Conservation (phyloP, 139 green algal species). For the Chlamydomonas eustigma region DNA sequence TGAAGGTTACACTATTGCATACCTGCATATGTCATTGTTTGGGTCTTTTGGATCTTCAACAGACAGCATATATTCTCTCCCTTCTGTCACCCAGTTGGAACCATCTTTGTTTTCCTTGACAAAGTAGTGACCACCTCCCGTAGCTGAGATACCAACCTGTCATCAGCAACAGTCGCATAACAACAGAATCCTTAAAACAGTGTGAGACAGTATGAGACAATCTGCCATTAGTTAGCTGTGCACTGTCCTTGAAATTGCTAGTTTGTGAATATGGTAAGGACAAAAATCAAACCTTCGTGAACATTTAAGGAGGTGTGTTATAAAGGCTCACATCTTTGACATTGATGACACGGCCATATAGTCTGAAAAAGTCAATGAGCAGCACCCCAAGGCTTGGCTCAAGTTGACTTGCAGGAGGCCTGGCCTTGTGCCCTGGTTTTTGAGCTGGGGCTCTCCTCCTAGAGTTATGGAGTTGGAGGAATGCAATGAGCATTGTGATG, state of each 20-base stretch:
- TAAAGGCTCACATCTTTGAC: conserved; percentile 35
- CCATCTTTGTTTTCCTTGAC: conserved; percentile 37
- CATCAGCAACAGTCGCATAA: neutral
- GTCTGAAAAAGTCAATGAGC: conserved; percentile 87
- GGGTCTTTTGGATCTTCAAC: conserved; percentile 81
- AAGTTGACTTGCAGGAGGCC: conserved; percentile 20
- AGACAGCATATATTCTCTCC: conserved; percentile 62
- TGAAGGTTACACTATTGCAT: conserved; percentile 21
- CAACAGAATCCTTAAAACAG: neutral
- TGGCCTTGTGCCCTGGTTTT: neutral
- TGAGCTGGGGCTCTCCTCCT: conserved; percentile 1
- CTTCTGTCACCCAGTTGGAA: conserved; percentile 26
- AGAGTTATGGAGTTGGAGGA: conserved; percentile 49
- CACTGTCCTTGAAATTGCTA: too few relatives aligned
- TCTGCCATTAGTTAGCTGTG: too few relatives aligned
- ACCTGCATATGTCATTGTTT: conserved; percentile 63
- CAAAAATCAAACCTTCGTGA: too few relatives aligned
- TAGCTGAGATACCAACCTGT: conserved; percentile 7
- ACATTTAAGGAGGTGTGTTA: too few relatives aligned
- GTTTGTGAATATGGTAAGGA: too few relatives aligned
- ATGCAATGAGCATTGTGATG: conserved; percentile 84
- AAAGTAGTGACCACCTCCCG: conserved; percentile 56
- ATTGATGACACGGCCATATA: conserved; percentile 48
- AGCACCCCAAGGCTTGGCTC: conserved; percentile 81
- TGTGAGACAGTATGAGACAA: too few relatives aligned